Evolutionary conservation across 768 basidiomycete genomes (phyloP), one percentile per base, ranked within the genome.

Genomic region (Phanerochaete sordida): DNA sequence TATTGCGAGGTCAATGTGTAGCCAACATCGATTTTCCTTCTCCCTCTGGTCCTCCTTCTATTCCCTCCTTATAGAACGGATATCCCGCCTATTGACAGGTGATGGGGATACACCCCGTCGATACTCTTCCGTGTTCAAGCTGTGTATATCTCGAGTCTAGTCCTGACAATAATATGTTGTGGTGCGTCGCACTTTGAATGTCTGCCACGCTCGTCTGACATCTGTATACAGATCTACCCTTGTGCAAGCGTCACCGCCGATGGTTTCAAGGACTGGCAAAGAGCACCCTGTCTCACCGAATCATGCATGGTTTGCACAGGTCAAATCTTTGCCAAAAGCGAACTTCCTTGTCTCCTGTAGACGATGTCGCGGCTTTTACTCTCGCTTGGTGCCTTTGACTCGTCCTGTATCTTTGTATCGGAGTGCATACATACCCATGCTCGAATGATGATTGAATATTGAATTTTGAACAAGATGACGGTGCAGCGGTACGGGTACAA

Each of bases 1-100:
- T 63, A 60, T n/a, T 57, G 47, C 43, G 68, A 70, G 70, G 70
- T 72, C 70, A 72, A 72, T 71, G 39, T 71, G 70, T 62, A 66
- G 67, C 67, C 66, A 66, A 68, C 33, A 68, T 59, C 27, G 39
- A 60, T 16, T 19, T 1, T 19, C n/a, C 21, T 45, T 26, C 61
- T 43, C 53, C 48, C 26, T 24, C 53, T 54, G 37, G 48, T 53
- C 49, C 47, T 47, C 60, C 55, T 46, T 50, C 51, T 57, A 58
- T 53, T 49, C 48, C 46, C 6, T 9, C 15, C 8, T 24, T 43
- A 24, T 50, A 48, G 57, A 50, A 49, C 16, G 57, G 47, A 35
- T 24, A 3, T n/a, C 30, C 47, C 30, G 13, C 28, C 12, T 19
- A 3, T 16, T 49, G 9, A 35, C 19, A 28, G 27, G 30, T 48